These are phyloP conservation scores for Basidiobolus meristosporus DNA, from an alignment of 371 early-diverging fungal species.

Conservation along the genomic window DNA sequence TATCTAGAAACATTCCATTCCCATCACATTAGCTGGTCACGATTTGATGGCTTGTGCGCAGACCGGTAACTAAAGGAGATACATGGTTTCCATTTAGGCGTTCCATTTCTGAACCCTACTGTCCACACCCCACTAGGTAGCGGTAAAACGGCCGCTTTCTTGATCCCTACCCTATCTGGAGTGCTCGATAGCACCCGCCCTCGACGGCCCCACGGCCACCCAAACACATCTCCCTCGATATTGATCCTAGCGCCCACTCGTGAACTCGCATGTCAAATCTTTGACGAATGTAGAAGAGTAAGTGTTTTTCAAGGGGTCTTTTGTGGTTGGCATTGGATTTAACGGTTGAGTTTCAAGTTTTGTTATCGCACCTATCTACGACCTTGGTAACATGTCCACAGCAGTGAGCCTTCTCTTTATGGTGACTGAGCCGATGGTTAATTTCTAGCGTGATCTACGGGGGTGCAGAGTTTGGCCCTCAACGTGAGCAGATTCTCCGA, in stretches of 20 bases:
- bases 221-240: slow-evolving; percentile 61
- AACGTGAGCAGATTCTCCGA: slow-evolving; percentile 20
- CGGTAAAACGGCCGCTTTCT: slow-evolving; percentile 95
- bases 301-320: too few species aligned
- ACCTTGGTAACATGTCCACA: slow-evolving; percentile 16
- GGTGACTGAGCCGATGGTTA: background rate
- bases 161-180: slow-evolving; percentile 87
- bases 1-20: slow-evolving; percentile 33
- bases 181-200: slow-evolving; percentile 62
- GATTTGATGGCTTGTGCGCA: slow-evolving; percentile 63
- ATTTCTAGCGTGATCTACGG: slow-evolving; percentile 52
- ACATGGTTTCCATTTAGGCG: background rate
- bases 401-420: background rate
- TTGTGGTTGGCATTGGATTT: too few species aligned
- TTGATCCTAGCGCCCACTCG: slow-evolving; percentile 91
- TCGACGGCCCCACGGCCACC: slow-evolving; percentile 51
- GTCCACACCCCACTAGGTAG: slow-evolving; percentile 92
- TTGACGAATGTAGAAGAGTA: slow-evolving; percentile 29
- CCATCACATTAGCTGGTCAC: slow-evolving; percentile 33
- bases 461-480: slow-evolving; percentile 71
- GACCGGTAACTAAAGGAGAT: slow-evolving; percentile 22
- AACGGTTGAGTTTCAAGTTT: slow-evolving; percentile 38
- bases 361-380: slow-evolving; percentile 79
- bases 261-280: slow-evolving; percentile 89
- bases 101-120: slow-evolving; percentile 14